Conservation (phyloP, 805 yeast genomes). For the Candida fluviatilis region DNA sequence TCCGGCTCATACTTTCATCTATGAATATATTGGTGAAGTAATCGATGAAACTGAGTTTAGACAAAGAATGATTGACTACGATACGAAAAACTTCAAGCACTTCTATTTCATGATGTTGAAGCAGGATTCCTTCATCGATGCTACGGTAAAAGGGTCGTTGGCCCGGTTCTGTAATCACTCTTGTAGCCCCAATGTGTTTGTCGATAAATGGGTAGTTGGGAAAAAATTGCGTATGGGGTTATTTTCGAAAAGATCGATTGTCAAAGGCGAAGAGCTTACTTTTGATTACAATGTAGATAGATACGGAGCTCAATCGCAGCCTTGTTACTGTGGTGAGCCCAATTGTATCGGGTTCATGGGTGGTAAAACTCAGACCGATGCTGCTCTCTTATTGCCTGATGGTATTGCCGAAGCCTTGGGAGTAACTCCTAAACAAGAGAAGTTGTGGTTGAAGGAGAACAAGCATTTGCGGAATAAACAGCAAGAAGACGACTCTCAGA, state of each 20-base stretch:
- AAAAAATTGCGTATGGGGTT: slow-evolving; percentile 91
- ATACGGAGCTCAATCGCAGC: slow-evolving; percentile 92
- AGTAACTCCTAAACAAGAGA: slow-evolving; percentile 62
- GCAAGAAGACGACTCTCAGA: slow-evolving; percentile 51
- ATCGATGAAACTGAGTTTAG: slow-evolving; percentile 77
- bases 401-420: slow-evolving; percentile 83
- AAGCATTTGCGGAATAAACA: slow-evolving; percentile 49
- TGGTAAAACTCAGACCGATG: slow-evolving; percentile 95
- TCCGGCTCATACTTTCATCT: slow-evolving; percentile 64
- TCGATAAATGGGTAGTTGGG: slow-evolving; percentile 96
- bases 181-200: slow-evolving; percentile 90
- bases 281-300: slow-evolving; percentile 93
- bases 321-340: slow-evolving; percentile 89
- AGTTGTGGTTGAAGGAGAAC: slow-evolving; percentile 59
- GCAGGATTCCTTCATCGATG: slow-evolving; percentile 90
- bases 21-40: slow-evolving; percentile 93
- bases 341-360: slow-evolving; percentile 93
- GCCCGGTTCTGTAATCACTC: slow-evolving; percentile 95
- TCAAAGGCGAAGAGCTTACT: slow-evolving; percentile 83
- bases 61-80: slow-evolving; percentile 70
- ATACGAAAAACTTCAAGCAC: slow-evolving; percentile 63
- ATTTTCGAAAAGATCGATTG: slow-evolving; percentile 73
- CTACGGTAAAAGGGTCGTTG: slow-evolving; percentile 81
- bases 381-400: slow-evolving; percentile 79
- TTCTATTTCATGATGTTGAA: slow-evolving; percentile 96